Base-by-base conservation (phyloP, 768 basidiomycete species). In the Leccinum obscurum region DNA sequence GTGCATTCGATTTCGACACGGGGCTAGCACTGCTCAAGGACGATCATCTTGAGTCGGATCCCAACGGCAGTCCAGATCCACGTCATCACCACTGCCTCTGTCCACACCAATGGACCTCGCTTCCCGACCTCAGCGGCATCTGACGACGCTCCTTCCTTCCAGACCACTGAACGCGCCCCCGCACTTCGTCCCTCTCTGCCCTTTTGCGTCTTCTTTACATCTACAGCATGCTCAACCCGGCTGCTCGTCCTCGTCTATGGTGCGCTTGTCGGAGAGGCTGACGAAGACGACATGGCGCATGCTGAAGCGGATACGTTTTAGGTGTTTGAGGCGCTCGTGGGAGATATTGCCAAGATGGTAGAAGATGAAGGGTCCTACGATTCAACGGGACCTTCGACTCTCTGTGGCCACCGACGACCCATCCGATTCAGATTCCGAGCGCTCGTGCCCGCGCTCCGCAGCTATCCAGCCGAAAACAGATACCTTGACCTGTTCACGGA, bases 231-330 rank as follows among this genome's bases (percentile, higher is more conserved):
- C 79, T 92, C 22, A 92, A 93, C 71, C 89, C 90, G 10, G 88
- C 84, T 92, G 10, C 78, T 92, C 11, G 79, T 92, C 15, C 87
- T 89, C 0, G 68, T 92, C 24, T 91, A 90, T 70, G 80, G 81
- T 8, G 83, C 82, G 0, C 75, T 91, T 52, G 72, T 77, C 17
- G 81, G 84, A 67, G 90, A 92, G 67, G 77, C 85, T 1, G 82
- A 88, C 14, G 72, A 80, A 0, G 81, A 83, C 55, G 87, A 89
- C 51, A 69, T 82, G 11, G 78, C 81, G 0, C 89, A 92, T 69
- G 81, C 81, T 5, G 91, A 93, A 71, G 90, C 91, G 3, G 91
- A 93, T 66, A 81, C 87, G 0, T 92, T 93, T 70, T 93, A 91
- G 91, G 67, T 92, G 6, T 88, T 92, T 58, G 89, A 92, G 70